A percentile compares a stretch with the other conserved stretches of the same genome.
phyloP scores from a whole-genome alignment of 108 stramenopile genomes.

The Cyclostephanos tholiformis region DNA sequence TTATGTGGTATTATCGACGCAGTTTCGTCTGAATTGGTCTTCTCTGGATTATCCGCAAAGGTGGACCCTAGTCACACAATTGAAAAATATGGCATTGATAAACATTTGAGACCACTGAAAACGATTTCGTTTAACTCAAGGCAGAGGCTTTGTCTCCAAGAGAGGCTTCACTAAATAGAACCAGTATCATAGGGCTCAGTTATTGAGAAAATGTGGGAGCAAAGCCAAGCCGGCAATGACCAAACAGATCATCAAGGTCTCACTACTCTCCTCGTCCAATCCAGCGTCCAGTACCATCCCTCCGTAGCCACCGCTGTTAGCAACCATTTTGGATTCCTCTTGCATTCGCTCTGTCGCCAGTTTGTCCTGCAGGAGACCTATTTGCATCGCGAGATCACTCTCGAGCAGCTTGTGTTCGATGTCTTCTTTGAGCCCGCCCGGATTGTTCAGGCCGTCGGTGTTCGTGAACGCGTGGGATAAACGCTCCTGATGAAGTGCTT shows the following conservation, averaged over 20 bases:
- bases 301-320: slow-evolving; percentile 18
- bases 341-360: slow-evolving; percentile 46
- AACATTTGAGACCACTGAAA: too few relatives aligned
- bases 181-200: not conserved
- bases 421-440: slow-evolving; percentile 36
- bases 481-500: slow-evolving; percentile 47
- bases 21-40: too few relatives aligned
- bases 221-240: slow-evolving; percentile 39
- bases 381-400: slow-evolving; percentile 31
- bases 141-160: too few relatives aligned
- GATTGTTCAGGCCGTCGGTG: slow-evolving; percentile 34
- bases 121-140: too few relatives aligned
- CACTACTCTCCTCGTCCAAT: slow-evolving; percentile 46
- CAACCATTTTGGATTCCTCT: slow-evolving; percentile 32
- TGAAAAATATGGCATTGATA: too few relatives aligned
- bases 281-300: slow-evolving; percentile 33
- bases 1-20: too few relatives aligned
- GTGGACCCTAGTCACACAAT: too few relatives aligned
- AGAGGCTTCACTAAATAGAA: too few relatives aligned
- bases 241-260: slow-evolving; percentile 47
- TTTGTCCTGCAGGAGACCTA: slow-evolving; percentile 30
- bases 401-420: slow-evolving; percentile 40
- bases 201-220: slow-evolving; percentile 29
- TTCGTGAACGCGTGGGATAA: slow-evolving; percentile 36
- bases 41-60: too few relatives aligned